Evolutionary conservation across 2,329 filamentous ascomycete species (phyloP).

Genomic region (Pseudocercospora cruenta): DNA sequence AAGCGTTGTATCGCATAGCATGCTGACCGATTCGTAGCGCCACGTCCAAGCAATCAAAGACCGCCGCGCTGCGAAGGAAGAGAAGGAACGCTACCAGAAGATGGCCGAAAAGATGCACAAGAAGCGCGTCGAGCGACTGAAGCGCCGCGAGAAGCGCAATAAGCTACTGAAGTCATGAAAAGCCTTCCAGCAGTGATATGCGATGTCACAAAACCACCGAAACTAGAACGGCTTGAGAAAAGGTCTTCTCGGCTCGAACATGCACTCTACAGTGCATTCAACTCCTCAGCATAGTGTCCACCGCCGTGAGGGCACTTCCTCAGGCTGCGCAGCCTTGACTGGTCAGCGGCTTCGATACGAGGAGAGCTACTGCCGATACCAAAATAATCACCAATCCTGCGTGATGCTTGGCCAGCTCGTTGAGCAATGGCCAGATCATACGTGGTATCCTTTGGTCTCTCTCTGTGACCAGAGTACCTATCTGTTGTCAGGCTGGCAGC

Average conservation of each 20-base stretch:
- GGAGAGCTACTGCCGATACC: neutral
- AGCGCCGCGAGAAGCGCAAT: conserved; percentile 95
- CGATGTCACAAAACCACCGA: neutral
- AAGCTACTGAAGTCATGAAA: conserved; percentile 64
- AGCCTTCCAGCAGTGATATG: neutral
- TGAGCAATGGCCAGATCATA: neutral
- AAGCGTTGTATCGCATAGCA: neutral
- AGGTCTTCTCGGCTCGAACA: neutral
- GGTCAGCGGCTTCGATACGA: neutral
- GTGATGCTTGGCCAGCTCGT: neutral
- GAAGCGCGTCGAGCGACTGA: conserved; percentile 90
- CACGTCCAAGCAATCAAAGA: conserved; percentile 81
- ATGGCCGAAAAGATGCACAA: conserved; percentile 98
- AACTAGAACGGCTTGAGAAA: neutral
- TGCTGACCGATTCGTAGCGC: conserved; percentile 56
- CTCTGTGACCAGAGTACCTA: neutral
- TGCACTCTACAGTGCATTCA: neutral
- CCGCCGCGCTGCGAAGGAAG: conserved; percentile 83
- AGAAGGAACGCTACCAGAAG: conserved; percentile 89
- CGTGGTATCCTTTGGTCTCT: neutral
- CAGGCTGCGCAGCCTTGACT: neutral
- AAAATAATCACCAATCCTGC: neutral
- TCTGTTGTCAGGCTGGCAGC: neutral
- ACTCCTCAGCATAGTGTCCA: neutral
- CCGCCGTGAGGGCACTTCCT: neutral